These are phyloP conservation scores for Penicillium frequentans DNA, from an alignment of 2,329 filamentous ascomycete genomes.

Conservation along the genomic window DNA sequence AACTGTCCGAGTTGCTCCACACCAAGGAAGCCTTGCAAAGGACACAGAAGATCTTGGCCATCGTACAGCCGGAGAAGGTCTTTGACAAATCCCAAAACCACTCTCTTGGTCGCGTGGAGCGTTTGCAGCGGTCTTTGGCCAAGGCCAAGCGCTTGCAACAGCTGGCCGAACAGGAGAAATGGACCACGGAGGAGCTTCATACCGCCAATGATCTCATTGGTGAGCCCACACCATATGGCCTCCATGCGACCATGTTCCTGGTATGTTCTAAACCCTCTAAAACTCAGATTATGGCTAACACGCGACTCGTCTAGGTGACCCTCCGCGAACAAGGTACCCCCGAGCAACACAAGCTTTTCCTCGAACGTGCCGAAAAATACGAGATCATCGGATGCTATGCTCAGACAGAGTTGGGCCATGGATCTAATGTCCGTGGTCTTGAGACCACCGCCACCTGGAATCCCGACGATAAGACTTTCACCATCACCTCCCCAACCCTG, in stretches of 20 bases:
- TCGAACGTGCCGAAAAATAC: conserved; percentile 67
- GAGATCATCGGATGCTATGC: conserved; percentile 77
- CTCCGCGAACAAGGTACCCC: conserved; percentile 70
- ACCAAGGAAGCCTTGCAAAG: conserved; percentile 64
- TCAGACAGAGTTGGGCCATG: conserved; percentile 78
- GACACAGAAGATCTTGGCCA: conserved; percentile 60
- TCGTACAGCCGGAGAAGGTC: conserved; percentile 67
- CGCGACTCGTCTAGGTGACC: conserved; percentile 52
- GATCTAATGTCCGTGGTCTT: conserved; percentile 71
- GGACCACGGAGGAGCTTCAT: conserved; percentile 64
- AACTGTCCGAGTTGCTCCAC: conserved; percentile 68
- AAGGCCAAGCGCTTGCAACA: conserved; percentile 69
- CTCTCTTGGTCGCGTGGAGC: conserved; percentile 67
- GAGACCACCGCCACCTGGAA: conserved; percentile 76
- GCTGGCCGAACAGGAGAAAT: conserved; percentile 65
- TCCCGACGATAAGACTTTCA: conserved; percentile 70
- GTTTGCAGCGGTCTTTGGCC: conserved; percentile 68
- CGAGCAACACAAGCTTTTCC: conserved; percentile 72
- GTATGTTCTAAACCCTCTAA: conserved; percentile 39
- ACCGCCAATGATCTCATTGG: conserved; percentile 68
- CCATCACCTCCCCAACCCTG: conserved; percentile 69
- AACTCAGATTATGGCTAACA: background rate
- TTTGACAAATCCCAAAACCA: conserved; percentile 81
- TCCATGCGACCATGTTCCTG: conserved; percentile 71
- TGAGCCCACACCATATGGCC: conserved; percentile 71